Evolutionary conservation across 495 filamentous ascomycete species (phyloP), one percentile per base, ranked within the genome.

Genomic region (Neurospora sp.): DNA sequence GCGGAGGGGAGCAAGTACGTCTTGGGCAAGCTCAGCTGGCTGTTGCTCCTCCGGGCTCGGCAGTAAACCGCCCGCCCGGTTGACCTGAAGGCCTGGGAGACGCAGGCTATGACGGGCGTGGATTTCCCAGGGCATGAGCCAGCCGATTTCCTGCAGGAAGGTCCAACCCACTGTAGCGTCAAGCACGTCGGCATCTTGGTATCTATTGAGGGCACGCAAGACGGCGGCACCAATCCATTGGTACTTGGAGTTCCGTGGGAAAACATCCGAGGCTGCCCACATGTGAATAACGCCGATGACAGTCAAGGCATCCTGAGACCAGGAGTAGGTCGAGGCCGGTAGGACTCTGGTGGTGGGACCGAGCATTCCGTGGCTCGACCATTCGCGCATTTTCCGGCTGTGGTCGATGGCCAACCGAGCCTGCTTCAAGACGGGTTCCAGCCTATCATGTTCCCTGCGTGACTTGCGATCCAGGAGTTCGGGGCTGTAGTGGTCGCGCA

Each of bases 91-190:
- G 8, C 74, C 87, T 16, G 88, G 84, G 20, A 97, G 81, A 41
- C 84, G 84, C 61, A 90, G 82, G 47, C 87, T 84, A 74, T 92
- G 89, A 0, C 90, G 80, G n/a, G 86, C 81, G 20, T 86, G 81
- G 76, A 95, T 91, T 74, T 96, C 92, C 91, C 93, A 97, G 0
- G 93, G 92, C 3, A 88, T 78, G 70, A 96, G 85, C 38, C 91
- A 90, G 5, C 95, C 96, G 35, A 98, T 84, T 80, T 99, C 96
- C 75, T 97, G 92, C 40, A 98, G 80, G 72, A 97, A 92, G 9
- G 91, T 84, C 77, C 87, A 90, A 8, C 86, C 92, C 4, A 87
- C 88, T 5, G 82, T 77, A 16, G 80, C 73, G 70, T 87, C 84
- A n/a, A 93, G 79, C n/a, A 68, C 69, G 14, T 82, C 81, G 65